Evolutionary conservation across 768 basidiomycete species (phyloP).

Genomic region (Suillus plorans): DNA sequence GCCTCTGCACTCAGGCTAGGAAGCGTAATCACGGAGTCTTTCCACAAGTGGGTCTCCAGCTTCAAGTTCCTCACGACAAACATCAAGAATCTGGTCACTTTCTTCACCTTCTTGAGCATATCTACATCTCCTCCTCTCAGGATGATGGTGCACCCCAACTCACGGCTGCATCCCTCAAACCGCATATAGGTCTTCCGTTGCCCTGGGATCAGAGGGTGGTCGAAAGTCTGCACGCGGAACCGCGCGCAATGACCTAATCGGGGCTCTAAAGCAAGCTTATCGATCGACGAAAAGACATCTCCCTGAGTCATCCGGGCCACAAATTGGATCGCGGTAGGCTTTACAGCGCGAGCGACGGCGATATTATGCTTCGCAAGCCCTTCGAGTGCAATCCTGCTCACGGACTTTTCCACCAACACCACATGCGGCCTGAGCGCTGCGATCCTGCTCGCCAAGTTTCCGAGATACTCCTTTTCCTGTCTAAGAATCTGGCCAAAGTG

Average conservation of each 20-base stretch:
- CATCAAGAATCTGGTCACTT: conserved; percentile 87
- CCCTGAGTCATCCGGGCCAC: conserved; percentile 94
- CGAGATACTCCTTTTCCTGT: conserved; percentile 92
- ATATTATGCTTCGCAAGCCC: conserved; percentile 82
- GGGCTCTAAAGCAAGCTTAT: conserved; percentile 87
- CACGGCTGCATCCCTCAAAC: conserved; percentile 91
- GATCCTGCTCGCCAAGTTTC: conserved; percentile 84
- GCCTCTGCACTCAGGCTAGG: conserved; percentile 68
- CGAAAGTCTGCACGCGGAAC: conserved; percentile 90
- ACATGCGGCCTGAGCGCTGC: conserved; percentile 91
- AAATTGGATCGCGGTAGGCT: conserved; percentile 81
- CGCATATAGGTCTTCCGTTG: conserved; percentile 95
- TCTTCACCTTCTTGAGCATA: conserved; percentile 82
- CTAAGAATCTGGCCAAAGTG: conserved; percentile 88
- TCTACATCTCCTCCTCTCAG: conserved; percentile 85
- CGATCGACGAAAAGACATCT: conserved; percentile 94
- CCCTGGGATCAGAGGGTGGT: conserved; percentile 93
- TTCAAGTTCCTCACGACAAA: conserved; percentile 93
- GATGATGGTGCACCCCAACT: conserved; percentile 94
- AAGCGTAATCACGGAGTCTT: conserved; percentile 78
- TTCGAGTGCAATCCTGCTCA: conserved; percentile 88
- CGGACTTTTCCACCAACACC: conserved; percentile 88
- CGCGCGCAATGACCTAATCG: conserved; percentile 84
- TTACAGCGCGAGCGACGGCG: conserved; percentile 87
- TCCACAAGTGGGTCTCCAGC: conserved; percentile 93